These are phyloP conservation scores for Camillea tinctor DNA, from an alignment of 2,329 filamentous ascomycete species.

Conservation along the genomic window DNA sequence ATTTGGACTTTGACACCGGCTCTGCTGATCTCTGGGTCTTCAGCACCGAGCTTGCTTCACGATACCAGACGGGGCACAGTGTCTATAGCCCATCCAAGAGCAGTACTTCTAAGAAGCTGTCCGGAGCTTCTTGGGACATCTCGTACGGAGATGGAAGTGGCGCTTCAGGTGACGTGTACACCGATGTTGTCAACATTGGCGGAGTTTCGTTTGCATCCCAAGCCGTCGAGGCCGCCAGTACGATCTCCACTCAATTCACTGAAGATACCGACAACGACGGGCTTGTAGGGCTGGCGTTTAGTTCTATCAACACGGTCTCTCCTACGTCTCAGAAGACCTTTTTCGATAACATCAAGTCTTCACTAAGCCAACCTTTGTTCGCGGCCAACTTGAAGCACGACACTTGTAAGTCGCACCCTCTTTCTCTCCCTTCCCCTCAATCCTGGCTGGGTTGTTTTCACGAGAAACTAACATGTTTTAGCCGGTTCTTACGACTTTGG, in stretches of 20 bases:
- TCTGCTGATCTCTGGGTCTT: constrained; percentile 32
- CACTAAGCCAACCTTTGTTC: constrained; percentile 24
- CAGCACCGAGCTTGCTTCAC: constrained; percentile 14
- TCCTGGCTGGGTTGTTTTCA: not conserved
- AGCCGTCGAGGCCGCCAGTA: constrained; percentile 25
- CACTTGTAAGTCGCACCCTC: constrained; percentile 13
- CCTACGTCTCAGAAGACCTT: constrained; percentile 22
- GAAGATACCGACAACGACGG: constrained; percentile 22
- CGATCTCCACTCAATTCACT: constrained; percentile 23
- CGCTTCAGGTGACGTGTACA: constrained; percentile 31
- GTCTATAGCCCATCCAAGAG: constrained; percentile 21
- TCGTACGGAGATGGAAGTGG: constrained; percentile 24
- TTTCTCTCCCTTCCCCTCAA: not conserved
- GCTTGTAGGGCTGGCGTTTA: constrained; percentile 29
- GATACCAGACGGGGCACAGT: constrained; percentile 19
- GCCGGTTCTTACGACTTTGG: constrained; percentile 37
- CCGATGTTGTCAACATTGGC: constrained; percentile 23
- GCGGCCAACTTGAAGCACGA: constrained; percentile 27
- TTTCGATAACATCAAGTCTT: constrained; percentile 25
- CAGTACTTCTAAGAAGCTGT: constrained; percentile 19
- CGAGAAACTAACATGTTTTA: not conserved
- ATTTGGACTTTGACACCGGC: constrained; percentile 29
- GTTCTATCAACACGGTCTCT: constrained; percentile 23
- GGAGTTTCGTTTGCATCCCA: constrained; percentile 16
- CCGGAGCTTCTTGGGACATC: constrained; percentile 21